Base-by-base conservation (phyloP, 1,284 basidiomycete species). In the Cyathus pygmaeus region DNA sequence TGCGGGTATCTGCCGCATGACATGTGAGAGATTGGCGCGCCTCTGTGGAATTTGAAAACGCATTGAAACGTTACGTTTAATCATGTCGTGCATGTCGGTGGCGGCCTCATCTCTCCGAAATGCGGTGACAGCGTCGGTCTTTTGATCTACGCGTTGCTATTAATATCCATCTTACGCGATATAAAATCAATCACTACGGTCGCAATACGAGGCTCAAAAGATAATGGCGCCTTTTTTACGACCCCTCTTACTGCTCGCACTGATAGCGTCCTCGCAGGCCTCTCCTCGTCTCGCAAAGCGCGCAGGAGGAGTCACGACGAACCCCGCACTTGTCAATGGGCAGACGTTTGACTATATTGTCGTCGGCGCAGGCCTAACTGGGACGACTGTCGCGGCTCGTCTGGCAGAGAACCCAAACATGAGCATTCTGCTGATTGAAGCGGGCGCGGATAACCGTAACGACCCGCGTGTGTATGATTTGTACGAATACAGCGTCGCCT, bases 291-390 rank as follows among this genome's bases (percentile, higher is more conserved):
- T 76, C 33, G 58, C 64, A 15, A 78, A 75, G 60, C 74, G 77
- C 41, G 68, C 74, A 1, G 78, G 71, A 26, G 80, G 79, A 6
- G 77, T 83, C 15, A 81, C 73, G 4, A 77, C 74, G 10, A 71
- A 70, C 41, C 61, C 77, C 0, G 59, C 65, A 29, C 66, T 69
- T 3, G 69, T 69, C 5, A 74, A 75, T 60, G 75, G 76, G 15
- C 70, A 81, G 59, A 81, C 84, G 0, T 90, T 83, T 68, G 89
- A 91, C 78, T 91, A 91, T 70, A 87, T 91, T 63, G 81, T 91
- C 55, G 84, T 89, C 5, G 90, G 90, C 3, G 89, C 84, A 26
- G 90, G 90, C 1, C 76, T 90, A 3, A 82, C 86, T 1, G 91
- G 90, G 3, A 80, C 85, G 9, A 88, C 87, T 0, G 83, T 92